Percentiles rank a stretch among this genome's conserved stretches.
phyloP scores from a whole-genome alignment of 306 rosid genomes.

The Crotalaria pallida region DNA sequence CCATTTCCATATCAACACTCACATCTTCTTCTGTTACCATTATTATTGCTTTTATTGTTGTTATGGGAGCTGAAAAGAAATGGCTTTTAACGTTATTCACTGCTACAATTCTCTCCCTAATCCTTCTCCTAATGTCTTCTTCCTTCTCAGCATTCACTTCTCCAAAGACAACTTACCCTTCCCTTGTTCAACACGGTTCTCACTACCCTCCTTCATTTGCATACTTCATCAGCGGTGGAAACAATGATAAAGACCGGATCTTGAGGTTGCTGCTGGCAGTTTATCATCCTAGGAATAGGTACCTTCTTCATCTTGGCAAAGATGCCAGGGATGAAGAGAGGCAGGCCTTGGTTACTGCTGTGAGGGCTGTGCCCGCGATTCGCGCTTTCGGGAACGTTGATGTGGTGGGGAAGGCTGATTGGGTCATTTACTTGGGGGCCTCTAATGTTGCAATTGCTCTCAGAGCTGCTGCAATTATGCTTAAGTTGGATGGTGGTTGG shows the following conservation, averaged over 20 bases:
- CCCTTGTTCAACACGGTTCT: constrained; percentile 60
- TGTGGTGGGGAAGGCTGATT: constrained; percentile 81
- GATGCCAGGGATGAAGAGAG: constrained; percentile 74
- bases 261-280: constrained; percentile 77
- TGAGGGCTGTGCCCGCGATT: constrained; percentile 62
- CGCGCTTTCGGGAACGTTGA: constrained; percentile 83
- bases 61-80: constrained; percentile 88
- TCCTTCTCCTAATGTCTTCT: constrained; percentile 58
- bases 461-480: constrained; percentile 80
- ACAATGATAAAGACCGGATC: constrained; percentile 70
- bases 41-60: neutral
- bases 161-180: constrained; percentile 58
- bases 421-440: constrained; percentile 71
- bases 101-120: constrained; percentile 54
- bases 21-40: no score
- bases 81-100: constrained; percentile 78
- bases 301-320: constrained; percentile 64
- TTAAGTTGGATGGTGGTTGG: constrained; percentile 78
- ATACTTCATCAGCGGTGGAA: constrained; percentile 70
- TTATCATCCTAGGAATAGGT: constrained; percentile 84
- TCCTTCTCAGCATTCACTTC: constrained; percentile 69
- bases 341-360: constrained; percentile 26
- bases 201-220: constrained; percentile 85
- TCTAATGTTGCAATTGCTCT: constrained; percentile 62
- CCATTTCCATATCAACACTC: neutral